Evolutionary conservation across 352 stramenopile genomes (phyloP), one percentile per base, ranked within the genome.

Genomic region (Phytophthora nicotianae): DNA sequence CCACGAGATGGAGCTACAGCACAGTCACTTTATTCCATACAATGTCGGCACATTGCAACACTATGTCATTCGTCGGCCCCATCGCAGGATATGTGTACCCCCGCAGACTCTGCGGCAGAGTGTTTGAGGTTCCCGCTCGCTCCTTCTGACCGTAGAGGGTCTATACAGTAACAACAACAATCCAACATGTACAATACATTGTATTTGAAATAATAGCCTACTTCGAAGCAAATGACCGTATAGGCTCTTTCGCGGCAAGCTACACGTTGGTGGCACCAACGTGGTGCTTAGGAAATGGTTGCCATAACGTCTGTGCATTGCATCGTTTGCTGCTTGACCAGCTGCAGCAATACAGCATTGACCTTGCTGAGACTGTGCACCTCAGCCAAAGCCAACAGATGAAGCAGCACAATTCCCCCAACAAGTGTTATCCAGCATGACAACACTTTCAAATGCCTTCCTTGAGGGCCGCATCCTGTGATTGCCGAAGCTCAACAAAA

Each of bases 81-180:
- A 62, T 62, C 54, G 17, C 33, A 55, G 40, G 43, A 62, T 62
- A 38, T 17, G 8, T 49, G 21, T 14, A 49, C 46, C 42, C 32
- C 38, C n/a, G n/a, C n/a, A n/a, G n/a, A n/a, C n/a, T n/a, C 24
- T 29, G 7, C 24, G 24, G 32, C 6, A 38, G 13, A 38, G 2
- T 38, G 29, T 21, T 8, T 16, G 50, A 27, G 20, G 26, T 32
- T 33, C 24, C 24, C 50, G 24, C 26, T 58, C n/a, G 50, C 4
- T 38, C 14, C 23, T 50, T 47, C 4, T 47, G 17, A 27, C 17
- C 6, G 7, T 21, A 49, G 21, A 47, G 20, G 19, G 17, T 26
- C 19, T 14, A 26, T n/a, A n/a, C n/a, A n/a, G n/a, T n/a, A n/a
- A 29, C 24, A 29, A 29, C 37, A 23, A 11, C 37, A 23, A 13